Percentiles rank a stretch among this genome's conserved stretches.
Conservation (phyloP, 345 rosid genomes). For the Odontarrhena argentea region DNA sequence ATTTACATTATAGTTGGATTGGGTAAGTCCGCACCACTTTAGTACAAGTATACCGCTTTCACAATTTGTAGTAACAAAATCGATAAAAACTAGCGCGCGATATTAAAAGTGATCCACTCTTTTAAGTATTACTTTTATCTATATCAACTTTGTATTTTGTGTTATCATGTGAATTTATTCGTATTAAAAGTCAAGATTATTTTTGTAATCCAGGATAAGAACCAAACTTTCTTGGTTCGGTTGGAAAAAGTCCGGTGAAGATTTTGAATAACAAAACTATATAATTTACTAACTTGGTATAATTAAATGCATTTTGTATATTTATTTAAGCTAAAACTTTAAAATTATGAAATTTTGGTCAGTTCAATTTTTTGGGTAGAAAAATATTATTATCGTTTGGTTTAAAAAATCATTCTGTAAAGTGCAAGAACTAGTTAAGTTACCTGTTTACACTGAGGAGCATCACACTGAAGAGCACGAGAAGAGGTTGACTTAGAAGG, state of each 20-base stretch:
- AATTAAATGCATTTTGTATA: neutral
- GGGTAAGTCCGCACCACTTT: too few relatives aligned
- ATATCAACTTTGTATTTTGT: neutral
- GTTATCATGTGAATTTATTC: too few relatives aligned
- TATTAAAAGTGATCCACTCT: too few relatives aligned
- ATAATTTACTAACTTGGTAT: neutral
- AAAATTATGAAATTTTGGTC: neutral
- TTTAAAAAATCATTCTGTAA: neutral
- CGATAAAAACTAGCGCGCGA: too few relatives aligned
- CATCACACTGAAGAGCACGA: slow-evolving; percentile 59
- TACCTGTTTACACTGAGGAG: slow-evolving; percentile 86
- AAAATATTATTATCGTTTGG: neutral
- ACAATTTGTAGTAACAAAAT: too few relatives aligned
- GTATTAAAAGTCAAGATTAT: too few relatives aligned
- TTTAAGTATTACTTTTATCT: too few relatives aligned
- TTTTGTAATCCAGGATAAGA: too few relatives aligned
- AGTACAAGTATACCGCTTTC: too few relatives aligned
- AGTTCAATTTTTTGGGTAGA: neutral
- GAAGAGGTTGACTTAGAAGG: slow-evolving; percentile 58
- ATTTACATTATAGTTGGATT: too few relatives aligned
- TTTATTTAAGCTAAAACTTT: neutral
- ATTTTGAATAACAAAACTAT: neutral
- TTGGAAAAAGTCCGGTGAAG: neutral
- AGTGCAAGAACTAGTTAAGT: neutral
- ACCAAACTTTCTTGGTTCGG: neutral